These are phyloP conservation scores for Choiromyces venosus DNA, from an alignment of 495 filamentous ascomycete genomes.

Conservation along the genomic window DNA sequence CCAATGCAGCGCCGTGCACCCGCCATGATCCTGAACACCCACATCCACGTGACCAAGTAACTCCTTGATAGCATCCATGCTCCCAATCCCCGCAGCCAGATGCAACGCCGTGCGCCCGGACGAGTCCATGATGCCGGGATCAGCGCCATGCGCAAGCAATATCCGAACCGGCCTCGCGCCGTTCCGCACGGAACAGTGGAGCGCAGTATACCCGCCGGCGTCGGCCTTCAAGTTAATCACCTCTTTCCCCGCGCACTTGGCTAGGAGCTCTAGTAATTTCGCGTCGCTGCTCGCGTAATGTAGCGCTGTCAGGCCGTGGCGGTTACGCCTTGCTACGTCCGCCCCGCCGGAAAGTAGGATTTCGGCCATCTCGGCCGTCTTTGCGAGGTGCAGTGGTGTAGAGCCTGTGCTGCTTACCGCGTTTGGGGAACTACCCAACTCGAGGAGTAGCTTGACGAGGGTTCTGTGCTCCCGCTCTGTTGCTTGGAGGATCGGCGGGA, in stretches of 20 bases:
- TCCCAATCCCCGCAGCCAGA: background rate
- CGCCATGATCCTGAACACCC: background rate
- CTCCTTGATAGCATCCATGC: background rate
- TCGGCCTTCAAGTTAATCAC: constrained; percentile 4
- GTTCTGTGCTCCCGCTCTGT: background rate
- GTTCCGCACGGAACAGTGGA: constrained; percentile 4
- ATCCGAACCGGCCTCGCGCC: background rate
- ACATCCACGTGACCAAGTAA: background rate
- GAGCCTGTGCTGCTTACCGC: background rate
- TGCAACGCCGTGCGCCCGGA: background rate
- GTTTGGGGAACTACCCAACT: background rate
- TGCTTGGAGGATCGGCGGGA: background rate
- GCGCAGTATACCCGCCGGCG: background rate
- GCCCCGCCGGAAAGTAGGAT: background rate
- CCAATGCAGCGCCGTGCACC: constrained; percentile 10
- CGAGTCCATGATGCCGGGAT: background rate
- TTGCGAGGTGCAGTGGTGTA: background rate
- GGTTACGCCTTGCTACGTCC: background rate
- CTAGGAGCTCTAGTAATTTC: background rate
- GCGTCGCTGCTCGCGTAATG: background rate
- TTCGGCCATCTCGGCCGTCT: background rate
- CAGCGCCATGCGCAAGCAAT: constrained; percentile 3
- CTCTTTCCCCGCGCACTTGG: background rate
- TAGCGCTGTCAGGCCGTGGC: background rate
- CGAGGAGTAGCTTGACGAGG: background rate